Base-by-base conservation (phyloP, 495 filamentous ascomycete species). In the Penicillium samsonianum region DNA sequence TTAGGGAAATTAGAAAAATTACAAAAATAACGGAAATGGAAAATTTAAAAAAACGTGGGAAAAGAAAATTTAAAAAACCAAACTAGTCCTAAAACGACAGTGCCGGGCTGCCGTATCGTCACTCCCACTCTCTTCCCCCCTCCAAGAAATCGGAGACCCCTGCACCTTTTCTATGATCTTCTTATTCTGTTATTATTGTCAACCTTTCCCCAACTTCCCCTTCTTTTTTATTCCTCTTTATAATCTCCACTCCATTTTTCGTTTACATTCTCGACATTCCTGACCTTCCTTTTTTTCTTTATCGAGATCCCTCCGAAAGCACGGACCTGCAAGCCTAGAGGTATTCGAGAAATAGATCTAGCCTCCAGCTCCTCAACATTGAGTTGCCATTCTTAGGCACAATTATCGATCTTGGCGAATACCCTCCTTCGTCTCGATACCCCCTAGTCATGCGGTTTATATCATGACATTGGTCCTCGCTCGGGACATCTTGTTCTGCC, bases 381-480 rank as follows among this genome's bases (percentile, higher is more conserved):
- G 71, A 69, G 63, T 60, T 66, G 68, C 69, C 68, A 69, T 67
- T 62, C 57, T 63, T 63, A 63, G 17, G 40, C 7, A 67, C 65
- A 65, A 65, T 62, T 63, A 66, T 70, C 57, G 46, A 57, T 63
- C 63, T 66, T 64, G 66, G 56, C 64, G 61, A 57, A 45, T 59
- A 61, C 55, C 57, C 53, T 52, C 53, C 49, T 41, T 63, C 58
- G 49, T 48, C 50, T 42, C n/a, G 58, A 58, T 55, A 41, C 59
- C 58, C 55, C 49, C 56, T 55, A 63, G 70, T 43, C 57, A 78
- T 77, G 73, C 63, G 60, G 57, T 76, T 49, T 69, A 78, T 78
- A 79, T 79, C 71, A 71, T 78, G 71, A 76, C 74, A 64, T 61
- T 55, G 55, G 74, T 78, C 76, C 74, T 78, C 53, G 56, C 33